These are phyloP conservation scores for Erodium maritimum DNA, from an alignment of 345 rosid species.

Conservation along the genomic window DNA sequence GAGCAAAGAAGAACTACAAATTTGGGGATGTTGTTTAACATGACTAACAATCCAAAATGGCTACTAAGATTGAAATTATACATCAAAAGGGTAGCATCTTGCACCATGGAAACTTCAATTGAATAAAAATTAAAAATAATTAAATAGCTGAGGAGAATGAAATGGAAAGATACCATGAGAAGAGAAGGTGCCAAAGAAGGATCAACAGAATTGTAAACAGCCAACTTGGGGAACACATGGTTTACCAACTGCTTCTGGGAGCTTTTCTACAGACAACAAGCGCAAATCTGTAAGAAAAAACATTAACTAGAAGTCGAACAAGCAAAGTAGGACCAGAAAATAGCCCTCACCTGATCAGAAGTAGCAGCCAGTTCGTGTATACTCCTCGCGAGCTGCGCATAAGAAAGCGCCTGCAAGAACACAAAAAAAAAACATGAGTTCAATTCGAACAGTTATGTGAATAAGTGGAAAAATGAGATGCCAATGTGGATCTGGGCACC, in stretches of 20 bases:
- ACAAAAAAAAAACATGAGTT: slow-evolving; percentile 3
- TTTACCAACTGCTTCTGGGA: slow-evolving; percentile 86
- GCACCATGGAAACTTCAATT: neutral
- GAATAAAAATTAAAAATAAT: neutral
- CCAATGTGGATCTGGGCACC: neutral
- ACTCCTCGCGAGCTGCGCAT: slow-evolving; percentile 96
- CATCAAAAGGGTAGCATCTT: neutral
- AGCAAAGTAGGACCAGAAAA: slow-evolving; percentile 2
- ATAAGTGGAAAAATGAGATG: neutral
- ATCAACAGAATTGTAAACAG: slow-evolving; percentile 96
- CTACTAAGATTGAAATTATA: neutral
- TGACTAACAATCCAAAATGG: neutral
- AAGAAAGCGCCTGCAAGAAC: slow-evolving; percentile 79
- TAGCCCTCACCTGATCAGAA: slow-evolving; percentile 64
- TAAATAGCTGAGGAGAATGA: neutral
- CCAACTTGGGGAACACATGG: slow-evolving; percentile 93
- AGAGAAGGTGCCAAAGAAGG: slow-evolving; percentile 99
- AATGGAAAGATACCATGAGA: slow-evolving; percentile 61
- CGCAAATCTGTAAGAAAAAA: slow-evolving; percentile 7
- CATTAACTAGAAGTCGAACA: slow-evolving; percentile 1
- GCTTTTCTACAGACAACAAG: slow-evolving; percentile 44
- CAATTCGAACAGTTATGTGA: neutral
- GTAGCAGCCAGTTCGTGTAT: slow-evolving; percentile 95
- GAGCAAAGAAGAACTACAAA: no score
- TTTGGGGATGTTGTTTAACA: no score